These are phyloP conservation scores for Hemisphaericaspora nanyangensis DNA, from an alignment of 805 yeast species.

Conservation along the genomic window DNA sequence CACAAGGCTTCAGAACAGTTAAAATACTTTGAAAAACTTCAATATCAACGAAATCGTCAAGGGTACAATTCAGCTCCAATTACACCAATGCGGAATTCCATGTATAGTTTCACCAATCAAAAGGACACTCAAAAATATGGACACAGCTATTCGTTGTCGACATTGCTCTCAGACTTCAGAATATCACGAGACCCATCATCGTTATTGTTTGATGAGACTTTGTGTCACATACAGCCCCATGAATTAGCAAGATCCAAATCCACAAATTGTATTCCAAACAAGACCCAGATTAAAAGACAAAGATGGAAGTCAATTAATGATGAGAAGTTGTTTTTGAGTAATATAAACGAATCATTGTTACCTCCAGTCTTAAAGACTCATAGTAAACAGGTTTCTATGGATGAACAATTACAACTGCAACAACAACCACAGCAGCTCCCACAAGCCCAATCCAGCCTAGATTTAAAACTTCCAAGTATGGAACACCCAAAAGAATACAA, in stretches of 20 bases:
- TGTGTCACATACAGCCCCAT: neutral
- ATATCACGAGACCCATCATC: constrained; percentile 1
- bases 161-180: neutral
- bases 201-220: neutral
- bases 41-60: too few species aligned
- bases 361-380: constrained; percentile 33
- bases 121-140: neutral
- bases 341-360: constrained; percentile 26
- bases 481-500: neutral
- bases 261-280: constrained; percentile 15
- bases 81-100: neutral
- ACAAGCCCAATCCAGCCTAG: too few species aligned
- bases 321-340: constrained; percentile 25
- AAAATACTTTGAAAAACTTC: constrained; percentile 1
- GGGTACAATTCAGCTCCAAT: too few species aligned
- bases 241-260: constrained; percentile 24
- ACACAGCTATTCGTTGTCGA: neutral
- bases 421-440: constrained; percentile 6
- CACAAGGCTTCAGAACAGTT: neutral
- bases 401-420: constrained; percentile 19
- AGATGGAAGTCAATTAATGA: constrained; percentile 24
- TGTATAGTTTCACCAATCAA: neutral
- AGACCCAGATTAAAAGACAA: constrained; percentile 12
- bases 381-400: neutral
- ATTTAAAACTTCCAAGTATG: too few species aligned